Evolutionary conservation across 371 early-diverging fungal genomes (phyloP).

Genomic region (Parasitella parasitica): DNA sequence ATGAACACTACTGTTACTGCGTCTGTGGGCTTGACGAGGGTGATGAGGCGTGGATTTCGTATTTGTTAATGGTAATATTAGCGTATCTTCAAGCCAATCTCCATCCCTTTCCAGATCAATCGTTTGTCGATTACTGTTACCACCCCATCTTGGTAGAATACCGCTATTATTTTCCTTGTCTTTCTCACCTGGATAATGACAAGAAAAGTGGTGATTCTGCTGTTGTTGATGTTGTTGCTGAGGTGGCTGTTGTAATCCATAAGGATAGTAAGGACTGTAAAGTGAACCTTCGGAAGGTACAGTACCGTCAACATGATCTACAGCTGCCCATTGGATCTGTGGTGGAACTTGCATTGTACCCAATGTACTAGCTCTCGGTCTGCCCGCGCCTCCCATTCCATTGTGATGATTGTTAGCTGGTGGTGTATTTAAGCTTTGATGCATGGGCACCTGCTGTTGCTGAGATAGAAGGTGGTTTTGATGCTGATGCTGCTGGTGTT

Average conservation of each 20-base stretch:
- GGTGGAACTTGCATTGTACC: slow-evolving; percentile 44
- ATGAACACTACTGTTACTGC: slow-evolving; percentile 38
- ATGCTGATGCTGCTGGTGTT: not conserved
- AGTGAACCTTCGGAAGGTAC: slow-evolving; percentile 8
- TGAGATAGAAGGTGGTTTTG: not conserved
- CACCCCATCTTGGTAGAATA: slow-evolving; percentile 16
- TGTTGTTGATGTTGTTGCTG: slow-evolving; percentile 4
- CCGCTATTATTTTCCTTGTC: not conserved
- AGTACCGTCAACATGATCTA: slow-evolving; percentile 14
- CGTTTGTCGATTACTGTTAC: slow-evolving; percentile 6
- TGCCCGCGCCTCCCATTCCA: not conserved
- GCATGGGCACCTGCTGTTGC: not conserved
- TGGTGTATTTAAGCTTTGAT: slow-evolving; percentile 2
- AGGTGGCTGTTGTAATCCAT: slow-evolving; percentile 9
- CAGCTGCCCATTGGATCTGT: slow-evolving; percentile 34
- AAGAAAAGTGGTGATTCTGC: not conserved
- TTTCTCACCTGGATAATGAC: not conserved
- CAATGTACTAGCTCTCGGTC: slow-evolving; percentile 48
- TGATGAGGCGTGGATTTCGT: slow-evolving; percentile 3
- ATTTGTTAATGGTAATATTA: not conserved
- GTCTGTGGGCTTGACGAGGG: slow-evolving; percentile 17
- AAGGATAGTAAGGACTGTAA: slow-evolving; percentile 20
- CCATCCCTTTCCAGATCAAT: slow-evolving; percentile 30
- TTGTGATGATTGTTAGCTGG: not conserved
- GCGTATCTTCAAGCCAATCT: slow-evolving; percentile 22